A percentile compares a stretch with the other conserved stretches of the same genome.
phyloP scores from a whole-genome alignment of 495 filamentous ascomycete species.

The Friedmanniomyces endolithicus region DNA sequence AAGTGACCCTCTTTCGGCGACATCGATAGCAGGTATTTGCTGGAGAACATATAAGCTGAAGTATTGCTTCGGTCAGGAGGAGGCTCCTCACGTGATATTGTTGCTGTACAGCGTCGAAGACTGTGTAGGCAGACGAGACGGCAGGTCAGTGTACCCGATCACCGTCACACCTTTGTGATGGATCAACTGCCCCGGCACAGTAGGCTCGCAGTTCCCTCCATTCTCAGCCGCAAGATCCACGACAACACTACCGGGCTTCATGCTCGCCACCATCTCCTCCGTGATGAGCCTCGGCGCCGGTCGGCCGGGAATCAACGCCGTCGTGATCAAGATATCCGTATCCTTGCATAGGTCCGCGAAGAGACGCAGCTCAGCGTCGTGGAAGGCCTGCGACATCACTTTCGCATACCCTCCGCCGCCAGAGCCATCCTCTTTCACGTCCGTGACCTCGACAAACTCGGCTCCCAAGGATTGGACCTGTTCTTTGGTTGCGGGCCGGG shows the following conservation, averaged over 20 bases:
- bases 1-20: constrained; percentile 59
- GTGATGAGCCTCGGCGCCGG: constrained; percentile 68
- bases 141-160: constrained; percentile 74
- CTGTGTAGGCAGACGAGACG: constrained; percentile 67
- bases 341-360: constrained; percentile 70
- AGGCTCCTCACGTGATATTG: constrained; percentile 49
- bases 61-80: neutral
- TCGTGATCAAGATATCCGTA: constrained; percentile 80
- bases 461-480: constrained; percentile 76
- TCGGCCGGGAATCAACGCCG: constrained; percentile 65
- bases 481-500: constrained; percentile 61
- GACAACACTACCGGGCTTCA: constrained; percentile 72
- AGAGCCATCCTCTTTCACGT: constrained; percentile 70
- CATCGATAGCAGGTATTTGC: constrained; percentile 66
- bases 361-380: constrained; percentile 75
- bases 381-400: constrained; percentile 80
- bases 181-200: constrained; percentile 52
- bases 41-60: neutral
- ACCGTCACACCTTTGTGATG: constrained; percentile 64
- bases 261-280: constrained; percentile 52
- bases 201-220: constrained; percentile 70
- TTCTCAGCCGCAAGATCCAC: constrained; percentile 73
- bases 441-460: constrained; percentile 65
- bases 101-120: constrained; percentile 75
- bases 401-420: constrained; percentile 74